Evolutionary conservation across 2,329 filamentous ascomycete species (phyloP), one percentile per base, ranked within the genome.

Genomic region (Colletotrichum melonis): DNA sequence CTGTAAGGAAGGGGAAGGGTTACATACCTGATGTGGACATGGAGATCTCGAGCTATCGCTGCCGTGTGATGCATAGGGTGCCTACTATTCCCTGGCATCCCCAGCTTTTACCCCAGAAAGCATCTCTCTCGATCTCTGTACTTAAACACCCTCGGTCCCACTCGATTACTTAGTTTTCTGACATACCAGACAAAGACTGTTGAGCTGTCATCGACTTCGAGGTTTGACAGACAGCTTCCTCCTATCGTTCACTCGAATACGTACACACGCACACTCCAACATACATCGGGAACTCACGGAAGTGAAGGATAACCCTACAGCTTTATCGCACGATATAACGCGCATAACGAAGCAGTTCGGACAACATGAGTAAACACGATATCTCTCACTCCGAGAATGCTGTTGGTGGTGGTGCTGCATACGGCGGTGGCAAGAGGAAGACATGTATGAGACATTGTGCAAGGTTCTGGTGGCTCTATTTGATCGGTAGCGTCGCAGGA

Each of bases 401-500:
- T 59, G 32, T 73, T 56, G 78, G 77, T 74, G 76, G 66, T 24
- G n/a, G 38, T 26, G 38, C n/a, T 24, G 49, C 71, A 42, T 22
- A 28, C 28, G 24, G 55, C 35, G 59, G 76, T 22, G 64, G 78
- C 65, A 85, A 84, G 79, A 84, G 81, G 75, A 81, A 83, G 72
- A 79, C 80, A 35, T 82, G 83, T 75, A 81, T 82, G 68, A 82
- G 84, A 59, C 88, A 90, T 78, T 87, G 86, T 79, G 85, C 81
- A 78, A 85, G 83, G 76, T 91, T 88, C 77, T 92, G 91, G 91
- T 92, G 91, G 90, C 77, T 86, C 75, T 86, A 91, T 76, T 79
- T 92, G 72, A 82, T 92, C 71, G 79, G 85, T 19, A 79, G 90
- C 64, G 78, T 87, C 69, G 76, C 85, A 73, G 80, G 90, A 57